These are phyloP conservation scores for Acacia acuminata DNA, from an alignment of 306 rosid species.

Conservation along the genomic window DNA sequence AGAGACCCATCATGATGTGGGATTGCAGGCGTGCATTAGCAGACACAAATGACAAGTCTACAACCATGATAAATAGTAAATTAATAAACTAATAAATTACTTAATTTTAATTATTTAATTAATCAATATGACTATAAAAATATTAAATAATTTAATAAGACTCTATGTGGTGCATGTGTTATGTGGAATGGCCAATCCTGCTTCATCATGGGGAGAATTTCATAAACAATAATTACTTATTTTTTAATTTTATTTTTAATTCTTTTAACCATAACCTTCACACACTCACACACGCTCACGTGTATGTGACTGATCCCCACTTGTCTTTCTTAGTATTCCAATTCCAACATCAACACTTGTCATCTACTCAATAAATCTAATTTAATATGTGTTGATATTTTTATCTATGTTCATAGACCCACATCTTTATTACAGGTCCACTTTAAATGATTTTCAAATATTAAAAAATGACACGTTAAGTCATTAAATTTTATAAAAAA, in stretches of 20 bases:
- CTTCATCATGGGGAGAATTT: slow-evolving; percentile 41
- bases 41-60: slow-evolving; percentile 19
- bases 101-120: neutral
- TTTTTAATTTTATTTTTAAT: slow-evolving; percentile 27
- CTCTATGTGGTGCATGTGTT: slow-evolving; percentile 38
- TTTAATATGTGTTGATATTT: neutral
- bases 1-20: slow-evolving; percentile 30
- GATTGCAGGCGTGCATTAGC: slow-evolving; percentile 59
- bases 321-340: slow-evolving; percentile 22
- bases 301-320: slow-evolving; percentile 18
- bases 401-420: too few species aligned
- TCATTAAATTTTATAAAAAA: too few species aligned
- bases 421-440: too few species aligned
- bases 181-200: slow-evolving; percentile 42
- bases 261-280: slow-evolving; percentile 45
- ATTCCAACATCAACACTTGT: neutral
- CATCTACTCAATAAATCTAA: neutral
- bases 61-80: neutral
- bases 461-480: too few species aligned
- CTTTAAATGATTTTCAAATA: too few species aligned
- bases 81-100: neutral
- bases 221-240: slow-evolving; percentile 14
- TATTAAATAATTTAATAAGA: neutral
- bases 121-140: neutral
- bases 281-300: slow-evolving; percentile 18